Base-by-base conservation (phyloP, 768 basidiomycete genomes). In the Fistulinella prunicolor region DNA sequence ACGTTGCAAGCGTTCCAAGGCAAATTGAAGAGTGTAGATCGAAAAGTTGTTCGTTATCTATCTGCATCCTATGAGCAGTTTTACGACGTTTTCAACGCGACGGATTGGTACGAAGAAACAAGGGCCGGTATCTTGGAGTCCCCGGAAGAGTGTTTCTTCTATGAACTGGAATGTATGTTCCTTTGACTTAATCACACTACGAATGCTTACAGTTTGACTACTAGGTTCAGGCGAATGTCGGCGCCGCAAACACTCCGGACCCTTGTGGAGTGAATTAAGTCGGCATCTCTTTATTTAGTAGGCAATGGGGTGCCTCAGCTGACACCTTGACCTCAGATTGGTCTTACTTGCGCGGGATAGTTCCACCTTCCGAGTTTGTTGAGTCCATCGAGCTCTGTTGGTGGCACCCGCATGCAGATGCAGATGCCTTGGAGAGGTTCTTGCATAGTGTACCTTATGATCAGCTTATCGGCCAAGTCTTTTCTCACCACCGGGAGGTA, bases 1-100 rank as follows among this genome's bases (percentile, higher is more conserved):
- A 58, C 40, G 10, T 22, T 54, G n/a, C 47, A 29, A 17, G 56
- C 56, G 10, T 58, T 58, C 16, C 46, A 24, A 24, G 56, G 48
- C 10, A 34, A 54, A 17, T 9, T 50, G 30, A 37, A 23, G 6
- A 38, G n/a, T 14, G 16, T 54, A 3, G 56, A 54, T 21, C 45
- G 30, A 16, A 58, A 54, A 37, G 16, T 50, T 12, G 45, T 54
- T 16, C 45, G 42, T 32, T 35, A 38, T 21, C 36, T 44, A 8
- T 24, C 42, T 23, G 3, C 28, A 10, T 42, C 47, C 3, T 58
- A 54, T 21, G 42, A 44, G n/a, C 56, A 50, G 16, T 58, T 58
- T 40, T 40, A 10, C 26, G 46, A 37, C 0, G 51, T 48, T 10
- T 39, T 54, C 23, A 36, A 54, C 12, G 42, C 23, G 34, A 21